Base-by-base conservation (phyloP, 2,329 filamentous ascomycete species). In the Nemania sp. region DNA sequence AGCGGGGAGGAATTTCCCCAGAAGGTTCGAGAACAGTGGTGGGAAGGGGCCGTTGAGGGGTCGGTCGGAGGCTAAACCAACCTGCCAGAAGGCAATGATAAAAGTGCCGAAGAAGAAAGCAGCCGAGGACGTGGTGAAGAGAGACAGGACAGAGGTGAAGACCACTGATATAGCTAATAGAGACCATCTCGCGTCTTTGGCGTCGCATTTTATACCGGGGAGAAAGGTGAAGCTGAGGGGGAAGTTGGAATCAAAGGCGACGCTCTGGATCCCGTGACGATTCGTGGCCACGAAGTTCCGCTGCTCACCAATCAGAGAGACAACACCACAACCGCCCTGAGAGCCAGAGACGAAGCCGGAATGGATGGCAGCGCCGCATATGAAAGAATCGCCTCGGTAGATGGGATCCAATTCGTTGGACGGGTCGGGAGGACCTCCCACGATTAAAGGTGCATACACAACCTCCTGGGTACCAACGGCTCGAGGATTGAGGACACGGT, bases 331-430 rank as follows among this genome's bases (percentile, higher is more conserved):
- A 1, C 92, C 92, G 39, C 92, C 92, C 32, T 84, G 79, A 0
- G 80, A 76, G 69, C 92, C 86, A 37, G 84, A 85, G 62, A 96
- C 85, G 68, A 93, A 81, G 18, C 92, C 92, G 0, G 91, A 87
- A 72, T 97, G 92, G 51, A 96, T 90, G 35, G 92, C 92, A 12
- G 92, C 83, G 60, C 87, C 88, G 72, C 92, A 97, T 56, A 97
- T 88, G 76, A 91, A 96, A 13, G 91, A 96, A 75, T 97, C 92
- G 10, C 90, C 92, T 17, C 95, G 89, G 74, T 98, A 98, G 20
- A 90, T 80, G 0, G 88, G 83, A 34, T 74, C 64, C 2, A 73
- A 69, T 17, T 76, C 72, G 32, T 71, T 74, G 5, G 70, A 67
- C 29, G 81, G 76, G 50, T 76, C 75, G 5, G 79, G 74, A 0